Conservation (phyloP, 257 asterid species). For the Vinca minor region DNA sequence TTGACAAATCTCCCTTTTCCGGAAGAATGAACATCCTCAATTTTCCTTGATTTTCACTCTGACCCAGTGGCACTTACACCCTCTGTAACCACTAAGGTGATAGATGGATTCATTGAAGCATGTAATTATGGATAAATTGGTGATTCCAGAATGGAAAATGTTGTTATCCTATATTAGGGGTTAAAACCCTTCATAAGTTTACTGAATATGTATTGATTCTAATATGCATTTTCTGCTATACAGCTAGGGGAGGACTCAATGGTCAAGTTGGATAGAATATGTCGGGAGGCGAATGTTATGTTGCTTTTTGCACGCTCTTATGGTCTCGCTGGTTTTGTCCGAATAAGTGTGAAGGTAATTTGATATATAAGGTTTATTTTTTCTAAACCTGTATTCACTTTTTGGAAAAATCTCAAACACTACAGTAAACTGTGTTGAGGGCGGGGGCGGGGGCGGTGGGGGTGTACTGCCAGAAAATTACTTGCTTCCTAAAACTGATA, state of each 20-base stretch:
- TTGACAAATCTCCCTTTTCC: background rate
- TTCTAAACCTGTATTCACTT: background rate
- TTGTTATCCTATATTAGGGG: background rate
- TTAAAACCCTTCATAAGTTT: background rate
- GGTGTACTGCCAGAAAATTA: too few relatives aligned
- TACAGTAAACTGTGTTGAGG: too few relatives aligned
- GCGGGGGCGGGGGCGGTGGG: too few relatives aligned
- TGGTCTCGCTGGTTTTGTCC: constrained; percentile 86
- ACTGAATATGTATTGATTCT: background rate
- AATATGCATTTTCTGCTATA: constrained; percentile 13
- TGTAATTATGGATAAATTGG: background rate
- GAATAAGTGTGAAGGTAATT: constrained; percentile 83
- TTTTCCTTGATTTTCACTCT: background rate
- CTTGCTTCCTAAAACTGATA: background rate
- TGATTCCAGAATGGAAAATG: background rate
- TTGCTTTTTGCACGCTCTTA: constrained; percentile 89
- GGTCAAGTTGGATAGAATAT: constrained; percentile 84
- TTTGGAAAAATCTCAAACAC: too few relatives aligned
- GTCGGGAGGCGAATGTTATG: constrained; percentile 73
- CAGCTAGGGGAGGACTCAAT: constrained; percentile 83
- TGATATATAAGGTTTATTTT: background rate
- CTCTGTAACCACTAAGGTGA: background rate
- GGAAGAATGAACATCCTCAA: background rate
- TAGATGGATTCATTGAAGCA: background rate
- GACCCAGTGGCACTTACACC: background rate